phyloP scores from a whole-genome alignment of 352 stramenopile genomes.

The Globisporangium paddicum region DNA sequence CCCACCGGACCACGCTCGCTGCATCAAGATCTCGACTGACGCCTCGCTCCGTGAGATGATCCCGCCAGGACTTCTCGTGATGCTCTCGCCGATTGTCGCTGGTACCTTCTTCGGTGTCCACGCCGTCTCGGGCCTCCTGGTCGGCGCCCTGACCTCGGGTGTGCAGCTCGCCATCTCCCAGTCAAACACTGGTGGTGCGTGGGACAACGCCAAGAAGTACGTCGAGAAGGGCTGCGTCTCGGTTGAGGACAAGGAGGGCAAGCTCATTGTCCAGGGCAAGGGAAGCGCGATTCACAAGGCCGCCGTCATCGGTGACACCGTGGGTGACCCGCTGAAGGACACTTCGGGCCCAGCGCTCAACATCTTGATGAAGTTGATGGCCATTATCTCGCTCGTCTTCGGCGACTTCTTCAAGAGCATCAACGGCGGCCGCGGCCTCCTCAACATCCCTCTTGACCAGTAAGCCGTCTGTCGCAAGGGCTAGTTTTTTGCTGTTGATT shows the following conservation, averaged over 20 bases:
- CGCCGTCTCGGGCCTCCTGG: constrained; percentile 96
- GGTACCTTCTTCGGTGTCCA: constrained; percentile 98
- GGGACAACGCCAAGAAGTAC: constrained; percentile 99
- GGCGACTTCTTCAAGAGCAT: constrained; percentile 98
- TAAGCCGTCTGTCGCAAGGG: not conserved
- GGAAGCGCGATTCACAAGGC: constrained; percentile 98
- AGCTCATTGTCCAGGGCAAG: constrained; percentile 91
- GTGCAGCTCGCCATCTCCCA: constrained; percentile 99
- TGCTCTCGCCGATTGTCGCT: constrained; percentile 97
- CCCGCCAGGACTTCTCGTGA: constrained; percentile 96
- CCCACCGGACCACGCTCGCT: constrained; percentile 86
- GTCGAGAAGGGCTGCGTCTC: constrained; percentile 95
- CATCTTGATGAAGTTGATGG: constrained; percentile 99
- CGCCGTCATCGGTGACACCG: constrained; percentile 96
- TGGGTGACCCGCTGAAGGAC: constrained; percentile 99
- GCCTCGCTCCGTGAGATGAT: constrained; percentile 99
- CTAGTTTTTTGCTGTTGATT: constrained; percentile 5
- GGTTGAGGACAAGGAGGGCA: constrained; percentile 89
- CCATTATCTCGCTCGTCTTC: constrained; percentile 99
- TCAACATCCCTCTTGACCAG: constrained; percentile 68
- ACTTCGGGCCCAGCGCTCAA: constrained; percentile 99
- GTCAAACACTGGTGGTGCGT: constrained; percentile 99
- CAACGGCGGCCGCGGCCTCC: constrained; percentile 93
- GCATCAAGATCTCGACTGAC: constrained; percentile 99
- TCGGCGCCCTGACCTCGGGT: constrained; percentile 93